phyloP scores from a whole-genome alignment of 192 early-diverging fungal genomes.

The Coemansia guatemalensis region DNA sequence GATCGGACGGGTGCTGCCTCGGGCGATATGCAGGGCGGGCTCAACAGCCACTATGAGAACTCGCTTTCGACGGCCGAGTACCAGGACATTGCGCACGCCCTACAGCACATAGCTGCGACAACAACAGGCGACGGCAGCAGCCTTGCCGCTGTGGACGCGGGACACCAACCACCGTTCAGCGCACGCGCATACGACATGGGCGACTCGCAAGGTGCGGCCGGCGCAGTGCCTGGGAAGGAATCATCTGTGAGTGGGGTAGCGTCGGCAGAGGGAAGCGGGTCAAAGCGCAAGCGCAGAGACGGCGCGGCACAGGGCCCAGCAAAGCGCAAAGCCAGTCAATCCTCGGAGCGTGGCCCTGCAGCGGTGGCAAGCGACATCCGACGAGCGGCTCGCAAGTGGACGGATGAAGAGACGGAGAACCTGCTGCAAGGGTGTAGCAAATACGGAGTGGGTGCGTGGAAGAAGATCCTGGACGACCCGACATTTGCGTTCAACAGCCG shows the following conservation, averaged over 20 bases:
- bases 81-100: constrained; percentile 46
- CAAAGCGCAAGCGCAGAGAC: constrained; percentile 44
- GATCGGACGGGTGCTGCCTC: constrained; percentile 6
- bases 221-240: neutral
- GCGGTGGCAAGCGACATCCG: constrained; percentile 20
- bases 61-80: constrained; percentile 31
- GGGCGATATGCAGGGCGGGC: constrained; percentile 13
- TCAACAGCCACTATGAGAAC: constrained; percentile 22
- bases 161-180: constrained; percentile 2
- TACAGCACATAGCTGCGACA: constrained; percentile 45
- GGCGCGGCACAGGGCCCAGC: constrained; percentile 13
- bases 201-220: neutral
- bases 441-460: constrained; percentile 54
- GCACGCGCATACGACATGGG: neutral
- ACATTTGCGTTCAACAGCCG: constrained; percentile 49
- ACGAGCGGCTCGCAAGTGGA: constrained; percentile 50
- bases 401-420: constrained; percentile 47
- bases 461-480: constrained; percentile 52
- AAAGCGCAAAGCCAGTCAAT: constrained; percentile 34
- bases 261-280: constrained; percentile 1
- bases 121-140: constrained; percentile 15
- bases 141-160: neutral
- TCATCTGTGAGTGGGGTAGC: neutral
- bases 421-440: constrained; percentile 45
- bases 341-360: constrained; percentile 7